Percentiles rank a stretch among this genome's conserved stretches.
These are phyloP conservation scores for Beauveria rudraprayagi DNA, from an alignment of 2,329 filamentous ascomycete genomes.

Conservation along the genomic window DNA sequence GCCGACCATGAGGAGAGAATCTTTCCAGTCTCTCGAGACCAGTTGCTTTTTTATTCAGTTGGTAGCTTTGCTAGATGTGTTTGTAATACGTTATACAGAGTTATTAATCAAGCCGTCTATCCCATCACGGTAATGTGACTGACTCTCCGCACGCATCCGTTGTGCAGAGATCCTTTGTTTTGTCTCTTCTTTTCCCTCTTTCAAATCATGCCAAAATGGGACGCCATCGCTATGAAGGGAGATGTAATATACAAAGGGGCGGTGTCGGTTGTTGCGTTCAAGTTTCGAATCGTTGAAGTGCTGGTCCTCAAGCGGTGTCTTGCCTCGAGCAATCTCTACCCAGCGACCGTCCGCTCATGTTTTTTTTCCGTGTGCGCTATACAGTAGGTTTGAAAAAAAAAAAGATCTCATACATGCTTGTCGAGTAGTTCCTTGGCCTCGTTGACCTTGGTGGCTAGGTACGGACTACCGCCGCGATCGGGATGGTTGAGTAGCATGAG, in stretches of 20 bases:
- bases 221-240: slow-evolving; percentile 39
- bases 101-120: background rate
- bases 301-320: background rate
- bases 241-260: slow-evolving; percentile 26
- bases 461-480: slow-evolving; percentile 92
- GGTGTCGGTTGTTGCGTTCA: background rate
- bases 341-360: background rate
- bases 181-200: background rate
- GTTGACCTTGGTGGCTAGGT: slow-evolving; percentile 95
- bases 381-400: background rate
- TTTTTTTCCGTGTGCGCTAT: background rate
- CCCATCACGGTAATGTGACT: background rate
- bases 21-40: background rate
- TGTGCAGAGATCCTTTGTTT: background rate
- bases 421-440: slow-evolving; percentile 96
- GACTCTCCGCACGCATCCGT: background rate
- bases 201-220: slow-evolving; percentile 28
- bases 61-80: slow-evolving; percentile 1
- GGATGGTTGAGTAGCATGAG: slow-evolving; percentile 98
- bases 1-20: slow-evolving; percentile 4
- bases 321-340: background rate
- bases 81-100: background rate
- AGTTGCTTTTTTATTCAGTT: background rate
- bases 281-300: background rate
- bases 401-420: slow-evolving; percentile 42